Evolutionary conservation across 257 asterid genomes (phyloP).

Genomic region (Rauvolfia tetraphylla): DNA sequence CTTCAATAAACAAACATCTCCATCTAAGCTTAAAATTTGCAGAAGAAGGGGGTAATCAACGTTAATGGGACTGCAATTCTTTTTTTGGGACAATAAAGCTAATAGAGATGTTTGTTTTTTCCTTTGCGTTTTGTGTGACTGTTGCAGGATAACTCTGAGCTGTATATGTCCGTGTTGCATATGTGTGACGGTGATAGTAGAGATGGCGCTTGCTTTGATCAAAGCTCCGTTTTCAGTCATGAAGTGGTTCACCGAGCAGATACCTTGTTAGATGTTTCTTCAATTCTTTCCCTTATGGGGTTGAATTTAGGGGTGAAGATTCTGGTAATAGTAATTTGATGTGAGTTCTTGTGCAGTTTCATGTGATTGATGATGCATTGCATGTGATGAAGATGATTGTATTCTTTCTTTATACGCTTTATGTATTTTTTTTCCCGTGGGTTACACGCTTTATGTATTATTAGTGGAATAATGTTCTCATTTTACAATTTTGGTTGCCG

Average conservation of each 20-base stretch:
- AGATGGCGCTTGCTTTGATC: conserved; percentile 52
- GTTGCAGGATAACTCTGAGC: conserved; percentile 61
- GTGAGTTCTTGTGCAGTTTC: not conserved
- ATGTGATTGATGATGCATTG: conserved; percentile 1
- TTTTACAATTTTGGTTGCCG: too few species aligned
- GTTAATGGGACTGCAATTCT: not conserved
- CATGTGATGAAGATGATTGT: too few species aligned
- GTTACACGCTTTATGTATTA: too few species aligned
- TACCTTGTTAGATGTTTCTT: conserved; percentile 23
- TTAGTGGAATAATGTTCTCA: too few species aligned
- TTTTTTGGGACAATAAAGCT: not conserved
- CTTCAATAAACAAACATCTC: not conserved
- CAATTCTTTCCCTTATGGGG: not conserved
- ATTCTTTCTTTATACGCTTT: too few species aligned
- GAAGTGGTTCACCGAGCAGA: conserved; percentile 40
- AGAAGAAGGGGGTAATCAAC: not conserved
- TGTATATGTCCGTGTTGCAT: conserved; percentile 80
- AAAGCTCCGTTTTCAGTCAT: conserved; percentile 46
- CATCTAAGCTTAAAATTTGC: not conserved
- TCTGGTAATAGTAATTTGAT: not conserved
- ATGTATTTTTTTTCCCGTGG: not conserved
- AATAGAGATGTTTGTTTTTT: not conserved
- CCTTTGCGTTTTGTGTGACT: not conserved
- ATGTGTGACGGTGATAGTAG: conserved; percentile 67
- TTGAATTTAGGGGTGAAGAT: not conserved